Evolutionary conservation across 306 rosid genomes (phyloP).

Genomic region (Clitoria ternatea): DNA sequence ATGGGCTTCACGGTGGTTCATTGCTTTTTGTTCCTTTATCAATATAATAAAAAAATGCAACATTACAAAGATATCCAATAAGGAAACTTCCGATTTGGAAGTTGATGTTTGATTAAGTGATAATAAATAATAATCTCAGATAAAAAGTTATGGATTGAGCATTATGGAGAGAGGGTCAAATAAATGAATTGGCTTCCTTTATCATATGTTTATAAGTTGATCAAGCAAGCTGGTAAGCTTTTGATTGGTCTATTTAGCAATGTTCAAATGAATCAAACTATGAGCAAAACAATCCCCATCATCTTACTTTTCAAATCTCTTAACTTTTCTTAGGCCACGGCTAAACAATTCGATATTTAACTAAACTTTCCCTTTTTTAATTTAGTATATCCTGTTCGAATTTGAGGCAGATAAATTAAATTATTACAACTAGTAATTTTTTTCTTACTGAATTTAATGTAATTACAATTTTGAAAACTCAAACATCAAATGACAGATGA

Average conservation of each 20-base stretch:
- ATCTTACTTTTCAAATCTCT: too few species aligned
- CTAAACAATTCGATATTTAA: too few species aligned
- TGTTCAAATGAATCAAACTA: conserved; percentile 24
- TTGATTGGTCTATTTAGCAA: conserved; percentile 29
- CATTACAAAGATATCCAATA: conserved; percentile 19
- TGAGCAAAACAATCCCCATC: conserved; percentile 22
- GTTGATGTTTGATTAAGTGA: neutral
- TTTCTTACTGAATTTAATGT: too few species aligned
- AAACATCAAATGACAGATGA: too few species aligned
- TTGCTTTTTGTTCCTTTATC: conserved; percentile 32
- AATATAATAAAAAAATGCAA: neutral
- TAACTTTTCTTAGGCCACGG: conserved; percentile 22
- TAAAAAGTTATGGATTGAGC: conserved; percentile 8
- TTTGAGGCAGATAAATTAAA: too few species aligned
- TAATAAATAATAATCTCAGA: neutral
- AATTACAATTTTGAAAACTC: too few species aligned
- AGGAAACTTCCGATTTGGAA: neutral
- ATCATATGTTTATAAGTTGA: conserved; percentile 9
- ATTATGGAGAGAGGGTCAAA: conserved; percentile 26
- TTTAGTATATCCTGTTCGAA: too few species aligned
- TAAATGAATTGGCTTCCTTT: conserved; percentile 25
- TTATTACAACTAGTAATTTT: too few species aligned
- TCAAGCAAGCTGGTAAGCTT: conserved; percentile 27
- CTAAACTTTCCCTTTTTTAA: too few species aligned
- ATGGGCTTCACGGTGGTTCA: conserved; percentile 40